Evolutionary conservation across 352 stramenopile species (phyloP), one percentile per base, ranked within the genome.

Genomic region (Aphanomyces invadans): DNA sequence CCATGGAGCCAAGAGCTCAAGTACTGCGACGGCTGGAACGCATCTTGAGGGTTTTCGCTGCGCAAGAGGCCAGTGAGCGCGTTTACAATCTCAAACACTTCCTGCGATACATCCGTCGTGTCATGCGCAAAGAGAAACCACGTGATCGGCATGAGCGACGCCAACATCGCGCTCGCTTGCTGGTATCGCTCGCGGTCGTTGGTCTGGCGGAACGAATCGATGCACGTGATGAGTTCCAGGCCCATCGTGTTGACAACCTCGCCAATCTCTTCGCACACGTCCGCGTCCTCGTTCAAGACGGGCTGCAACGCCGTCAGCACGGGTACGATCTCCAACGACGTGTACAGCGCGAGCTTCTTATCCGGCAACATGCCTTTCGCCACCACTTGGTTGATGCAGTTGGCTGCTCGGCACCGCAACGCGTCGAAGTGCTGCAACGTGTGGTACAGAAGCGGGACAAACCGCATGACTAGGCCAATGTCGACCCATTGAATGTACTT

Each of bases 401-500:
- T 92, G 29, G 82, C 79, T 0, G 81, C 87, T 39, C 81, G 72
- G 33, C 85, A 90, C 10, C 83, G 80, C 44, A 92, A 73, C 31
- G 86, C 79, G 15, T 70, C 38, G 29, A 69, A 42, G 25, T 72
- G 28, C 21, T 70, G 65, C 55, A 95, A 72, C 59, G 92, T 71
- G 60, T 88, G 79, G 39, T 89, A 80, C 1, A 95, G 66, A 55
- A 92, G 51, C 45, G 87, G 87, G 48, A 91, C 75, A 29, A 93
- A 81, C 39, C 77, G 83, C 17, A 94, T 80, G 49, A 95, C 76
- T 3, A 95, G 77, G 9, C 54, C 57, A 46, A 95, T 90, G 64
- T 94, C 87, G 48, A 94, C 86, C 87, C 87, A 95, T 52, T 79
- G 77, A 49, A 94, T 92, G 71, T 92, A 95, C 21, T 82, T 77